Base-by-base conservation (phyloP, 345 rosid genomes). In the Populus euphratica region DNA sequence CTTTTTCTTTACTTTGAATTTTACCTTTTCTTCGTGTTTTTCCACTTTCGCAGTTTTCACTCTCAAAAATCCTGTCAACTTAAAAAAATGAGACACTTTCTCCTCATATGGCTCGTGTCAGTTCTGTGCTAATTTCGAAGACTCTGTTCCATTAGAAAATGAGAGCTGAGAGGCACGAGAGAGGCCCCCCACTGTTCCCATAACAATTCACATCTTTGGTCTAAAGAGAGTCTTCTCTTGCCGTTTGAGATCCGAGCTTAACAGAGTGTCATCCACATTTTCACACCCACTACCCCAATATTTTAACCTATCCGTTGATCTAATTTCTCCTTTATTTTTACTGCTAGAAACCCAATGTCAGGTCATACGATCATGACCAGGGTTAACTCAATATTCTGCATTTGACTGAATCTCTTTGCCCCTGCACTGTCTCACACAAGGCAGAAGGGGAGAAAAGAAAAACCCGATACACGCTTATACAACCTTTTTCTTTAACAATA, bases 171-270 rank as follows among this genome's bases (percentile, higher is more conserved):
- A 54, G 69, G 74, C 78, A 77, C 78, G 80, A 73, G 84, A 8
- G 50, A 72, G 39, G 76, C 47, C 63, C 76, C 76, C 25, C 31
- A 17, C 18, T 38, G 14, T 36, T 38, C 47, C 5, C 8, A 20
- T 47, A 20, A 23, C 13, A 61, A 20, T 61, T 23, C 73, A 47
- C 38, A 27, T 73, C 49, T 68, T 25, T 33, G 82, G 85, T 83
- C 82, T 81, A 81, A 76, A 87, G 80, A 70, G 68, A 68, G 68
- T 50, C 64, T 80, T 68, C 33, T 72, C 56, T 27, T 39, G 35
- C 12, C 69, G 84, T 77, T 87, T 84, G 89, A 86, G 91, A 88
- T 88, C 86, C 84, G 88, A 85, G 88, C 89, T 88, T 68, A 41
- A 73, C 83, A 86, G 85, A 70, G 85, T 84, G 90, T 75, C 87